Base-by-base conservation (phyloP, 352 stramenopile genomes). In the Vaucheria bursata region DNA sequence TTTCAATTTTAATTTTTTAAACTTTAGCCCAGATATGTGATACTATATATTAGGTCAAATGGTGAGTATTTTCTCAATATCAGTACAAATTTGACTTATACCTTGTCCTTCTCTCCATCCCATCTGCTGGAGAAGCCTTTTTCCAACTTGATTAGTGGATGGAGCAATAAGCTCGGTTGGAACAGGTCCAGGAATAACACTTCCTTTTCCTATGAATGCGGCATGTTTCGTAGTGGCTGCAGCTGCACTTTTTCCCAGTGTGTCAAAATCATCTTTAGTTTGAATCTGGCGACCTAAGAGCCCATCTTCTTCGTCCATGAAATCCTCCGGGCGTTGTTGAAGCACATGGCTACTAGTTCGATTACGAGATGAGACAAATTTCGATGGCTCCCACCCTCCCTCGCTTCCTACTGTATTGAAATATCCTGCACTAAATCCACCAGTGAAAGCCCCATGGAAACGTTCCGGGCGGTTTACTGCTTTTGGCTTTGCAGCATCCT, bases 281-380 rank as follows among this genome's bases (percentile, higher is more conserved):
- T 84, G 72, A 25, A 79, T 65, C 52, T 90, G 88, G 18, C 91
- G 89, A 1, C 93, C 86, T 8, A 97, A 82, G 5, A 91, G 90
- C 59, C 94, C 91, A 80, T 97, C 92, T 1, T 97, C 92, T 39
- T 94, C 90, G 76, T 97, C 92, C 91, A 97, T 96, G 65, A 96
- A 97, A 83, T 97, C 92, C 85, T 95, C 90, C 0, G 90, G 84
- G 36, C 87, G 87, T 71, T 95, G 90, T 29, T 32, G n/a, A 12
- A 8, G 37, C 4, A 35, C 65, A 34, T 66, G 50, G 35, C 38
- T 50, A 71, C 18, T 50, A 35, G 49, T 40, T 64, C 79, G 82
- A 68, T 79, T 70, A 25, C 91, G 87, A 25, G 91, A 95, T 1
- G 90, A 96, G 2, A 85, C 85, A 79, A 96, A 96, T 8, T 86